Base-by-base conservation (phyloP, 768 basidiomycete species). In the Lactarius tabidus region DNA sequence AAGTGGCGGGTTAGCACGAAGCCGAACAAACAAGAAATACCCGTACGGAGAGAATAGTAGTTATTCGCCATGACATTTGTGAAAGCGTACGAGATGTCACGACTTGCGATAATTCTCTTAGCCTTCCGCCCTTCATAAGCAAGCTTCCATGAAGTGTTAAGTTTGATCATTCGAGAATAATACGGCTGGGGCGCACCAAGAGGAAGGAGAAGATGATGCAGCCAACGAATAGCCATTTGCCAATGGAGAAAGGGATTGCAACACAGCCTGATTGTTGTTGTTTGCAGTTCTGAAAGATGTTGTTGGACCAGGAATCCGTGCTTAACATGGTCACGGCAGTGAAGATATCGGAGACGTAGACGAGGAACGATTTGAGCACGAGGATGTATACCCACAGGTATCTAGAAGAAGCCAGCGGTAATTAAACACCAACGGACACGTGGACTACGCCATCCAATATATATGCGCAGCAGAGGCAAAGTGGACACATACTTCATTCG, bases 191-290 rank as follows among this genome's bases (percentile, higher is more conserved):
- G 28, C 90, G 67, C 72, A 93, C 94, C 74, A 99, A 79, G 33
- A 99, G 81, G 79, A 98, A 98, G n/a, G 93, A 94, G 76, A 97
- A 92, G 70, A 97, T 90, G 83, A 99, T 98, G 77, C 96, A 98
- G 54, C 93, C 94, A 23, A 97, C 90, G 79, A 98, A 98, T 66
- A 99, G 80, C 94, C 94, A 98, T 77, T 95, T 92, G 59, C 93
- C 95, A 61, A 91, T 86, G 64, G 81, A 79, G 78, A 97, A 98
- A 2, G 91, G 88, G 69, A 95, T 90, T 73, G 89, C 85, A 59
- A 94, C 86, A 74, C 94, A 97, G 48, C 87, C 86, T 6, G 83
- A 74, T 53, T 74, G 69, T 18, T 76, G 71, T 53, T 48, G 10
- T 51, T 79, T 76, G 74, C 94, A 95, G 68, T 87, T 83, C 66